Base-by-base conservation (phyloP, 352 stramenopile species). In the Elongisporangium prolatum region DNA sequence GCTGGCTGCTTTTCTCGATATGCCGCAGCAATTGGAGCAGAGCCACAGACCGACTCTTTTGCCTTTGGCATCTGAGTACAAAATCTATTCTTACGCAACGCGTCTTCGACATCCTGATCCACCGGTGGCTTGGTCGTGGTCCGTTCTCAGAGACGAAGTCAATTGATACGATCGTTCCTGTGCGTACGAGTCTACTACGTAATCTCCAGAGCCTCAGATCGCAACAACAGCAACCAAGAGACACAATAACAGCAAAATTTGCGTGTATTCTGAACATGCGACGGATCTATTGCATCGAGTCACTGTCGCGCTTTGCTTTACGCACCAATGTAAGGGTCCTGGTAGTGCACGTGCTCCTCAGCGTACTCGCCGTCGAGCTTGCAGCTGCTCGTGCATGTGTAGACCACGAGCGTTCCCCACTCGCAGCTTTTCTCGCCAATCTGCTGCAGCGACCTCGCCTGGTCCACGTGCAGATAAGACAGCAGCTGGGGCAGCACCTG, bases 401-500 rank as follows among this genome's bases (percentile, higher is more conserved):
- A 98, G 28, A 98, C 75, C 0, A 73, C 85, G 20, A 98, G 83
- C 9, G 90, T 96, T 25, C 93, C 95, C 87, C 89, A 98, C 60
- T 98, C 93, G 40, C 96, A 86, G 54, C 71, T 86, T 25, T 84
- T 78, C 18, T 75, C 68, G 2, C 57, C 55, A 21, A 92, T 83
- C 25, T 86, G 59, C 21, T 70, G 64, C 20, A 89, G 70, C 28
- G 77, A 84, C 47, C 74, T 77, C 14, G 73, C 60, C 48, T 84
- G 66, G 67, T 97, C 79, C 38, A 96, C 77, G 22, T 89, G 67
- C 38, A 98, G 63, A 64, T 96, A 97, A 67, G 96, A 95, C 0
- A 98, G 61, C 50, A 98, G 85, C 75, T 98, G 95, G 0, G 95
- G 95, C 60, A 98, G 80, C 61, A 98, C 80, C 65, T 98, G 95